Base-by-base conservation (phyloP, 306 rosid genomes). In the Casuarina equisetifolia region DNA sequence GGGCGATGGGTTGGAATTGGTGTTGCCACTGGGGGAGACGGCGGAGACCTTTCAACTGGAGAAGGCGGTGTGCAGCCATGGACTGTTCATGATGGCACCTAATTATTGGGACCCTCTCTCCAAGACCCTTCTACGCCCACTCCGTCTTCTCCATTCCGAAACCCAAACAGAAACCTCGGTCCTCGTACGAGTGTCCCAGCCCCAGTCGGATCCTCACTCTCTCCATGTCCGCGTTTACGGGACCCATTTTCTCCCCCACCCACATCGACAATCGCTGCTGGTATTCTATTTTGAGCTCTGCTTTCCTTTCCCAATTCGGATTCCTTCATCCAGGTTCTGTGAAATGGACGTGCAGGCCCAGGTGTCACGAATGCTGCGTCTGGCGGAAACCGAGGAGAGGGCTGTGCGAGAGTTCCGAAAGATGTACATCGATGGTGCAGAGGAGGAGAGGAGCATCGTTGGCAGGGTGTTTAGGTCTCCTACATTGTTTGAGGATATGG, bases 61-160 rank as follows among this genome's bases (percentile, higher is more conserved):
- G 69, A 71, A 72, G 70, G 89, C 82, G 6, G 89, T 85, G 3
- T 88, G 91, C 76, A 83, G 89, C 76, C 85, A 85, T 61, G 91
- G 91, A 6, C 61, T 88, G 16, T 83, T 85, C 87, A 85, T 83
- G 91, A 88, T 85, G 91, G 82, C 89, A n/a, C 89, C 91, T 6
- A 88, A 83, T 53, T 64, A 38, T 3, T 85, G 91, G 89, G 81
- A 88, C 73, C 89, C 87, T 2, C 73, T 81, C 74, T 78, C 89
- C 84, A 83, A 83, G 46, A 73, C 89, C 78, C 82, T 87, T 69
- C 72, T 77, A 6, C 88, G 85, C 68, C 86, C 88, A 8, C 80
- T 84, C 9, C 82, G 63, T n/a, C 84, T 82, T 53, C 83, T 64
- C 76, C 36, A 72, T 50, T 35, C 45, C 5, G 13, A 51, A 25